Evolutionary conservation across 2,329 filamentous ascomycete genomes (phyloP), one percentile per base, ranked within the genome.

Genomic region (Xylogone sp.): DNA sequence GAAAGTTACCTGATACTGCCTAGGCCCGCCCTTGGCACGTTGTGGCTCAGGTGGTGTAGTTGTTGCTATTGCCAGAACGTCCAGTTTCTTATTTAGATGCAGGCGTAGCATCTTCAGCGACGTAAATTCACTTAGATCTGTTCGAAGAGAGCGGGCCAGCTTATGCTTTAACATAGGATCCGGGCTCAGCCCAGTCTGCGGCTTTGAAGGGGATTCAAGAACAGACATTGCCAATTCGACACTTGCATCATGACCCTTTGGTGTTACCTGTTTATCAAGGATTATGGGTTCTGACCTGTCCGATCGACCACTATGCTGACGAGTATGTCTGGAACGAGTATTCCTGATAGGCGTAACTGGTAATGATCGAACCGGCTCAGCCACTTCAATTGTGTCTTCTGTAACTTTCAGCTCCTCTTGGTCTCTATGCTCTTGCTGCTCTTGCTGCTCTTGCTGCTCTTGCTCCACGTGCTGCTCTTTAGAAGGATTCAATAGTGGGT

Each of bases 1-100:
- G 56, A 86, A 78, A 16, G 76, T 75, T 59, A 83, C 75, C 66
- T 80, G 76, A 65, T 77, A 85, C 60, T 85, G 79, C 20, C 81
- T 72, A 3, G 79, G 79, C 0, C 80, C 79, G 53, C 73, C 69
- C 34, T 60, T 82, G 21, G 79, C 78, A 34, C 82, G 75, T 52
- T 73, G 69, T 6, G 82, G 75, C 45, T 75, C 70, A 9, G 74
- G 67, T 2, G 80, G 77, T 18, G 71, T 69, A 44, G 73, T 72
- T 13, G 78, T 78, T 3, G 73, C 80, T 6, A 86, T 70, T 16
- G 73, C 82, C 8, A 84, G 65, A 5, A 83, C 68, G 61, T 84
- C 79, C 2, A 79, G 62, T 21, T 70, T 73, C 56, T 75, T 73
- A 47, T 72, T 70, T 43, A 79, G 67, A 50, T 76, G 71, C 42